Percentiles rank a stretch among this genome's conserved stretches.
Conservation (phyloP, 106 monocot species). For the Alisma plantagoaquatica region DNA sequence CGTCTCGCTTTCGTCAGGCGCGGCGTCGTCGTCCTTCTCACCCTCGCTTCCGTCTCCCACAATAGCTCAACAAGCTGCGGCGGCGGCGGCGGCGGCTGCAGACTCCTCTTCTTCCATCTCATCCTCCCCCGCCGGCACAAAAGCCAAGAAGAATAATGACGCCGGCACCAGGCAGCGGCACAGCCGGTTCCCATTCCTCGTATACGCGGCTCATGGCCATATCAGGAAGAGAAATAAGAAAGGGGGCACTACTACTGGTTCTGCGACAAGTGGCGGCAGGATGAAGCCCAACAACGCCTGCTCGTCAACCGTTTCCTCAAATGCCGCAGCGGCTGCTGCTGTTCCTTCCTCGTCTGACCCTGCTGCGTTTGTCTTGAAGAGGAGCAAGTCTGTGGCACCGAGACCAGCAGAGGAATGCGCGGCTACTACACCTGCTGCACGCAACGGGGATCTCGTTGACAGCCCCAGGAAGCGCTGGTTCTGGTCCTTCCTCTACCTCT, state of each 20-base stretch:
- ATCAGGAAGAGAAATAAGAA: not conserved
- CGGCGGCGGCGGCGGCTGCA: not conserved
- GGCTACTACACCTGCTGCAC: not conserved
- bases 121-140: not conserved
- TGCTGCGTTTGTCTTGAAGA: not conserved
- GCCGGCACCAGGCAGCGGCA: not conserved
- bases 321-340: too few relatives aligned
- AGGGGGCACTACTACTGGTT: not conserved
- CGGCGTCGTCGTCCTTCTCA: not conserved
- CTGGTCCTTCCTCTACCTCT: constrained; percentile 2
- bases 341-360: too few relatives aligned
- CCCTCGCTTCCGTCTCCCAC: not conserved
- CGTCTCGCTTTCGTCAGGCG: not conserved
- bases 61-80: not conserved
- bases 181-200: not conserved
- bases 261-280: not conserved
- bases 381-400: constrained; percentile 1
- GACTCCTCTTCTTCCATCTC: not conserved
- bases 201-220: not conserved
- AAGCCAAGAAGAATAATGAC: not conserved
- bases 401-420: not conserved
- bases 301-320: not conserved
- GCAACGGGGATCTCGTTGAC: not conserved
- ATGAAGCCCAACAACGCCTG: not conserved
- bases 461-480: constrained; percentile 1